Base-by-base conservation (phyloP, 1,139 yeast species). In the Yamadazyma jaroonii region DNA sequence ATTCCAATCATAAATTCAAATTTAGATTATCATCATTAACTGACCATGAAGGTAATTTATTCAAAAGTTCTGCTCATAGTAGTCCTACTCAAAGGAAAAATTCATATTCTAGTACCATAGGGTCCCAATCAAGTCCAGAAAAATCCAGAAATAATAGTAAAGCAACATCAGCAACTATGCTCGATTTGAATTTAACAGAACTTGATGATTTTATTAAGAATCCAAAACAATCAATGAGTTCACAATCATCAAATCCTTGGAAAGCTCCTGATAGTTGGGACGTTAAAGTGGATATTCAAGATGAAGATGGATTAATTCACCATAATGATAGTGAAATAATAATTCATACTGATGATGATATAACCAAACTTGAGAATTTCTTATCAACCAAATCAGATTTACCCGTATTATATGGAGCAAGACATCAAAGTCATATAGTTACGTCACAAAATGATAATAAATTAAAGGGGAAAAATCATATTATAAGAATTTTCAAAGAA, bases 241-340 rank as follows among this genome's bases (percentile, higher is more conserved):
- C 32, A 10, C 27, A 25, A 12, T 39, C 36, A 9, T 34, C 44
- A 35, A 21, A 31, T 20, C 22, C 25, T 11, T 79, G 92, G 92
- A 69, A 68, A 26, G 85, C 92, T 1, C 92, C 92, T 0, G 90
- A 84, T 52, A 78, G 84, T 53, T 84, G 92, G 92, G 90, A 82
- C 47, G 87, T 83, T 7, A 80, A 77, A 45, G 62, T 63, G 4
- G 71, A 53, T 13, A 46, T 39, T 23, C 10, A 25, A 25, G 35
- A 33, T 6, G 31, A 27, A 11, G 35, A 33, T 4, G 21, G 3
- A 11, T 8, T 25, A 7, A n/a, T 6, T 13, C 20, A 9, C 3
- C 6, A 9, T 10, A 22, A 15, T 21, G 26, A 32, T 9, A 10
- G 20, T 21, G 25, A 23, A 4, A 22, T 33, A 10, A 12, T 10